These are phyloP conservation scores for Pulveroboletus sp. DNA, from an alignment of 1,284 basidiomycete genomes.

Conservation along the genomic window DNA sequence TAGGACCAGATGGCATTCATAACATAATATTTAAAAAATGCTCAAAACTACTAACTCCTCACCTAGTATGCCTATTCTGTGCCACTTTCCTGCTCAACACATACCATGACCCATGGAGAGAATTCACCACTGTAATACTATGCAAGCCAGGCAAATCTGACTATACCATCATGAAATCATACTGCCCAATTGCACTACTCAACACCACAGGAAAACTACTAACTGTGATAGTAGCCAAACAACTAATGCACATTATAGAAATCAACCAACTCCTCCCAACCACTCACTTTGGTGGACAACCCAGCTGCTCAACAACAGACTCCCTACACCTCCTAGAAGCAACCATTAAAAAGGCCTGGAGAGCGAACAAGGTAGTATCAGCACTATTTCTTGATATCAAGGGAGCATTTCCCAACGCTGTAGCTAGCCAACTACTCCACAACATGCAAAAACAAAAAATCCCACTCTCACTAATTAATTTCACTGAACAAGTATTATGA, in stretches of 20 bases:
- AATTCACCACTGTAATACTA: not conserved
- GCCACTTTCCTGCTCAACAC: not conserved
- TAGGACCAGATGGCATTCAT: not conserved
- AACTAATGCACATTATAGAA: conserved; percentile 3
- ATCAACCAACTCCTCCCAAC: not conserved
- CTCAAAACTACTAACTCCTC: not conserved
- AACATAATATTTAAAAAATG: not conserved
- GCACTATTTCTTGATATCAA: not conserved
- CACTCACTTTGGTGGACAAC: conserved; percentile 31
- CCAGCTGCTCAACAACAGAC: conserved; percentile 30
- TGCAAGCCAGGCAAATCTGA: not conserved
- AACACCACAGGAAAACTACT: not conserved
- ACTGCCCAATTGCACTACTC: not conserved
- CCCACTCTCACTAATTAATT: not conserved
- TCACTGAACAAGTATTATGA: not conserved
- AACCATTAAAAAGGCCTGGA: conserved; percentile 23
- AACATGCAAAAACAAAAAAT: conserved; percentile 29
- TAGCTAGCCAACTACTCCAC: conserved; percentile 28
- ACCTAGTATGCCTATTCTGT: not conserved
- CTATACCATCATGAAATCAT: not conserved
- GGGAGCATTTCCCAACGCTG: conserved; percentile 32
- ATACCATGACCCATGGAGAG: not conserved
- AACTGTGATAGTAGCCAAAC: not conserved
- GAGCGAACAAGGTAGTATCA: not conserved
- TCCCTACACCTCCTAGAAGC: conserved; percentile 26